Percentiles rank a stretch among this genome's conserved stretches.
Evolutionary conservation across 2,329 filamentous ascomycete genomes (phyloP).

Genomic region (Aureobasidium sp.): DNA sequence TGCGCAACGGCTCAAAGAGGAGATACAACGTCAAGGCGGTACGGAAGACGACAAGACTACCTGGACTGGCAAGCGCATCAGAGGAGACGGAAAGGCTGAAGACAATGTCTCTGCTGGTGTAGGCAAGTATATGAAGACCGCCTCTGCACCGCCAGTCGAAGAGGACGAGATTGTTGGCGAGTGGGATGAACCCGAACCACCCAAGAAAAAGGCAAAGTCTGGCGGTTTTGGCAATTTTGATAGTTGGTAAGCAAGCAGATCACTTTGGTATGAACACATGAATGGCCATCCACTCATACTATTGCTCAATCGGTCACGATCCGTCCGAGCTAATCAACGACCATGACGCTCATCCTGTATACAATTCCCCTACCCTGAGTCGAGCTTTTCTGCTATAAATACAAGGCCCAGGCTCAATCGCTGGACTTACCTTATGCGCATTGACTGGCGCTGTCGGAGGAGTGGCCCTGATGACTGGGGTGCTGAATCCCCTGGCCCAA

Average conservation of each 20-base stretch:
- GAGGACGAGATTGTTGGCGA: slow-evolving; percentile 57
- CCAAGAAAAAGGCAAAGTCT: slow-evolving; percentile 65
- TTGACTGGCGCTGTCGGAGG: no score
- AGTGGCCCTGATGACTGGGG: no score
- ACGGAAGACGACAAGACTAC: slow-evolving; percentile 85
- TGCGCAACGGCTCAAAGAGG: slow-evolving; percentile 56
- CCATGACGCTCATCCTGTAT: no score
- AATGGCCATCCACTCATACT: background rate
- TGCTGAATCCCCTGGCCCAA: no score
- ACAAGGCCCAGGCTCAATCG: no score
- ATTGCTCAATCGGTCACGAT: background rate
- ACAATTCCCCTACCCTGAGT: no score
- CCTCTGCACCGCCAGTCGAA: slow-evolving; percentile 25
- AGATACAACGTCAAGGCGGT: slow-evolving; percentile 58
- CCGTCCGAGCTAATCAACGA: no score
- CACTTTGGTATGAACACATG: background rate
- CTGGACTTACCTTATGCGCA: no score
- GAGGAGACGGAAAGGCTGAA: slow-evolving; percentile 57
- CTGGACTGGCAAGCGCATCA: slow-evolving; percentile 90
- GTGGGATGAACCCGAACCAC: slow-evolving; percentile 59
- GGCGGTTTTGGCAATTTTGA: slow-evolving; percentile 94
- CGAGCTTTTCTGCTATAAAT: no score
- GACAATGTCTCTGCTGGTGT: slow-evolving; percentile 45
- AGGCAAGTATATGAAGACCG: slow-evolving; percentile 74
- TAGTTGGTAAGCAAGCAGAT: slow-evolving; percentile 58